Evolutionary conservation across 257 asterid species (phyloP), one percentile per base, ranked within the genome.

Genomic region (Nicotiana sylvestris): DNA sequence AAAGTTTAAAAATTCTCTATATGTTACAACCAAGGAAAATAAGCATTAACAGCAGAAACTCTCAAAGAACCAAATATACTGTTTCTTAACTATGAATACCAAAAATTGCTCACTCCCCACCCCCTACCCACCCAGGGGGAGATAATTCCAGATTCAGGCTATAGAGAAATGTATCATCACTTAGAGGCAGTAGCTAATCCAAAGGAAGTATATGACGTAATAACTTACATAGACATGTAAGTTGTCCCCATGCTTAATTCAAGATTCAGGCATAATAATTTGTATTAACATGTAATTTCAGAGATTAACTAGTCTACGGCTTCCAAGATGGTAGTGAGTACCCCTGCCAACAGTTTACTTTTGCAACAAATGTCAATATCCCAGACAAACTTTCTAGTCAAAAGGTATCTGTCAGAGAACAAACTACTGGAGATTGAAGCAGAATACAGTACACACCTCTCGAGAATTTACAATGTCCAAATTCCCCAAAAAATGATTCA

Each of bases 401-500:
- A 46, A 72, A 46, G 37, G 61, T 46, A 29, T 25, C 43, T 51
- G 4, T 49, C 80, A 13, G 7, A 27, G 64, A 74, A 51, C 15
- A 74, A 74, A 74, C 27, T 74, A 33, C 80, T 13, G 62, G 62
- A 74, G 62, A 49, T 15, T 15, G 55, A 58, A 77, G 67, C 67
- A 70, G 84, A 65, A 80, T 82, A 81, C 83, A 74, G 58, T 85
- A 81, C 85, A 83, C 87, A 95, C 99, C 99, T 95, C 99, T 83
- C 80, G 82, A 56, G 96, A 92, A 85, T 95, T 95, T 82, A 95
- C 83, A 46, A 94, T 89, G 84, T 92, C 98, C 94, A 92, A 87
- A 89, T 92, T 91, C 82, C 98, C 98, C 88, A 94, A 88, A 89
- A 95, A 95, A 86, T 94, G 94, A 87, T 88, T 94, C 86, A 95